Conservation (phyloP, 2,329 filamentous ascomycete species). For the Xylariaceae sp. region DNA sequence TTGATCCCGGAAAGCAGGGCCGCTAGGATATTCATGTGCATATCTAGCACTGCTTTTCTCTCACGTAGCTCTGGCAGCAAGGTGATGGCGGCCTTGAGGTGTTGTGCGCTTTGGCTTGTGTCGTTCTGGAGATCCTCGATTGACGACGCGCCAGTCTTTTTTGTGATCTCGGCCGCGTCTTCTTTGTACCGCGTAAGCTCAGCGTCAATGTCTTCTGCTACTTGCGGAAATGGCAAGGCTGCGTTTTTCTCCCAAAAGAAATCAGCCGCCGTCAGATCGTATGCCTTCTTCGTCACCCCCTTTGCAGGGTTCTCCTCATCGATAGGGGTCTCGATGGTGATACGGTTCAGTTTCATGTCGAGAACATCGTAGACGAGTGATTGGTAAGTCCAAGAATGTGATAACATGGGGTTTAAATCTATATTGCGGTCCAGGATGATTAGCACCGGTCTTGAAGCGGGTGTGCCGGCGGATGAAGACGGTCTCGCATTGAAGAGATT, state of each 20-base stretch:
- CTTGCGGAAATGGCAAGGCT: slow-evolving; percentile 84
- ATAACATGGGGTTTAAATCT: slow-evolving; percentile 96
- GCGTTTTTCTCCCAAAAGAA: slow-evolving; percentile 98
- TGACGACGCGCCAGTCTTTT: slow-evolving; percentile 87
- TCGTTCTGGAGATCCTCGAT: slow-evolving; percentile 92
- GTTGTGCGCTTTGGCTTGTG: slow-evolving; percentile 82
- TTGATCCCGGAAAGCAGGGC: slow-evolving; percentile 77
- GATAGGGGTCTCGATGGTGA: slow-evolving; percentile 79
- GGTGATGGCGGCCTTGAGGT: slow-evolving; percentile 93
- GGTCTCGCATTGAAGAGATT: slow-evolving; percentile 77
- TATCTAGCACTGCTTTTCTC: slow-evolving; percentile 87
- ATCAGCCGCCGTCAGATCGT: slow-evolving; percentile 84
- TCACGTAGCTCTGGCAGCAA: slow-evolving; percentile 87
- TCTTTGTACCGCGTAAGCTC: slow-evolving; percentile 94
- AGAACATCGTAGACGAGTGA: slow-evolving; percentile 68
- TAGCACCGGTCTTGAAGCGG: slow-evolving; percentile 78
- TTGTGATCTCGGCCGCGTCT: slow-evolving; percentile 89
- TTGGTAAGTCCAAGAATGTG: slow-evolving; percentile 83
- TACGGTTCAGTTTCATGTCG: slow-evolving; percentile 82
- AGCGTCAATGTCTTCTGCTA: slow-evolving; percentile 91
- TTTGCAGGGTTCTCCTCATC: slow-evolving; percentile 74
- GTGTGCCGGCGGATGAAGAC: slow-evolving; percentile 54
- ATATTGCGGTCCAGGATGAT: slow-evolving; percentile 94
- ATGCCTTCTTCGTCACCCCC: slow-evolving; percentile 78
- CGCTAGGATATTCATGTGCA: slow-evolving; percentile 98